Evolutionary conservation across 208 protist genomes (phyloP).

Genomic region (Crithidia sp.): DNA sequence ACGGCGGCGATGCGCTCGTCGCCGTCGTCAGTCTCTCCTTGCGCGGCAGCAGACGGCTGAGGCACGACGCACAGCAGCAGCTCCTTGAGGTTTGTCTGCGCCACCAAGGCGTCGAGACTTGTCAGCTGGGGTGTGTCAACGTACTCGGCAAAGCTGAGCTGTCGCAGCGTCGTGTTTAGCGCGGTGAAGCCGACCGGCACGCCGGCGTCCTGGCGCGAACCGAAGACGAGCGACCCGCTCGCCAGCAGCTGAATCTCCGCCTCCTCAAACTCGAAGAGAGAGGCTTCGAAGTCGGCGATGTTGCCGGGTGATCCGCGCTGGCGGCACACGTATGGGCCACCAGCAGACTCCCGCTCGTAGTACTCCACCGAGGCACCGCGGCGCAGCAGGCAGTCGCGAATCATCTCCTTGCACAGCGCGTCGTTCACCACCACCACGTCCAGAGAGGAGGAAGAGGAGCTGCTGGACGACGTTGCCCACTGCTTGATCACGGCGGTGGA

Average conservation of each 20-base stretch:
- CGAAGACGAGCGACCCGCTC: constrained; percentile 63
- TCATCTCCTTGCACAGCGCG: constrained; percentile 80
- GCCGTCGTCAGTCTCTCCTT: constrained; percentile 17
- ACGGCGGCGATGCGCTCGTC: constrained; percentile 61
- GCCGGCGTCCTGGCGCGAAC: constrained; percentile 31
- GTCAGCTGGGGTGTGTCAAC: constrained; percentile 73
- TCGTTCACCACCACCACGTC: constrained; percentile 86
- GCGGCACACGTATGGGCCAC: constrained; percentile 70
- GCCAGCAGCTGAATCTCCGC: constrained; percentile 86
- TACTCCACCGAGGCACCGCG: constrained; percentile 78
- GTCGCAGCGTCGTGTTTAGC: constrained; percentile 87
- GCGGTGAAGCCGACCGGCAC: constrained; percentile 73
- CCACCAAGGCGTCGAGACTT: constrained; percentile 77
- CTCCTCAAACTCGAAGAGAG: constrained; percentile 89
- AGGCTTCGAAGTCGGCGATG: constrained; percentile 89
- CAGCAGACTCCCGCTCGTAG: constrained; percentile 62
- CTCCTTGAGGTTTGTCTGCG: constrained; percentile 88
- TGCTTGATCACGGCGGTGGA: constrained; percentile 80
- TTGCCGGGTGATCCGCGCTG: constrained; percentile 89
- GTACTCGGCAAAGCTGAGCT: constrained; percentile 80
- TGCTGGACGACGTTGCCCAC: constrained; percentile 38
- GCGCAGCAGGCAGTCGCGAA: constrained; percentile 86
- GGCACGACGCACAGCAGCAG: constrained; percentile 47
- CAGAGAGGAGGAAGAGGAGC: constrained; percentile 21
- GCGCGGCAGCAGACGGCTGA: background rate